Evolutionary conservation across 345 rosid genomes (phyloP).

Genomic region (Pelargonium nanum): DNA sequence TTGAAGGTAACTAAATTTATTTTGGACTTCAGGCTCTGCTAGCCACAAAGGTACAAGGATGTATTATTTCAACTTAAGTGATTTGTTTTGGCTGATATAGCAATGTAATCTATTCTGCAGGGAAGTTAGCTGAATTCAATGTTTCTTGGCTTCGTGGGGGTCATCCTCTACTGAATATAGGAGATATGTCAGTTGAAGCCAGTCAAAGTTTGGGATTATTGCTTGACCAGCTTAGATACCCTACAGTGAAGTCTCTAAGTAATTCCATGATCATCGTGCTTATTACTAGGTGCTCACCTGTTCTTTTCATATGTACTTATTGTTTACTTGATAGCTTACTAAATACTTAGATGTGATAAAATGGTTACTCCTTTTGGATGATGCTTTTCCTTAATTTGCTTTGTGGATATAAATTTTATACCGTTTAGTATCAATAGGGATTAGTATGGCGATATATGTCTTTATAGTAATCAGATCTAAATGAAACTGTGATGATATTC

Average conservation of each 20-base stretch:
- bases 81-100: too few relatives aligned
- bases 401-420: too few relatives aligned
- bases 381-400: too few relatives aligned
- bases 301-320: constrained; percentile 1
- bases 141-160: constrained; percentile 79
- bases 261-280: constrained; percentile 57
- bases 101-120: constrained; percentile 34
- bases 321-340: background rate
- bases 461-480: background rate
- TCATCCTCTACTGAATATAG: constrained; percentile 74
- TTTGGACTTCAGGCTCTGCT: constrained; percentile 1
- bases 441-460: background rate
- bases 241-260: constrained; percentile 66
- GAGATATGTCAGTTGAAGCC: constrained; percentile 87
- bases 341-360: background rate
- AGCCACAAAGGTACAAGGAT: background rate
- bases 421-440: background rate
- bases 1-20: constrained; percentile 40
- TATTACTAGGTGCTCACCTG: constrained; percentile 47
- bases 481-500: background rate
- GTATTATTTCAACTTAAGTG: constrained; percentile 5
- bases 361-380: background rate
- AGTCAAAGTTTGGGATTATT: constrained; percentile 61
- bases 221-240: constrained; percentile 92
- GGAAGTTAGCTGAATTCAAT: constrained; percentile 50